Base-by-base conservation (phyloP, 306 rosid species). In the Gillenia trifoliata region DNA sequence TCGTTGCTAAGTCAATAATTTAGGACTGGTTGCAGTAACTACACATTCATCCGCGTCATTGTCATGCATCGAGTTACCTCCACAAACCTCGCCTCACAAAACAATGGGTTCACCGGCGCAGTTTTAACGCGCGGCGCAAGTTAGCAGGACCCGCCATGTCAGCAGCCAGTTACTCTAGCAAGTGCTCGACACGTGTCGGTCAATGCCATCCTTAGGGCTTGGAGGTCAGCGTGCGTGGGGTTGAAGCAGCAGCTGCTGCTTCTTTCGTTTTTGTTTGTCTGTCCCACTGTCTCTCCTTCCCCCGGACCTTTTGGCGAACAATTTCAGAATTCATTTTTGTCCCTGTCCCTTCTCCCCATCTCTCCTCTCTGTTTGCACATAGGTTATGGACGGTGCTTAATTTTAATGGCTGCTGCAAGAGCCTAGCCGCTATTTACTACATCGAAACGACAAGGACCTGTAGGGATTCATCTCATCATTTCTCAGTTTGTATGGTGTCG, bases 381-480 rank as follows among this genome's bases (percentile, higher is more conserved):
- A 22, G 13, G 25, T 50, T 19, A 50, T 19, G 26, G 34, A 50
- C 33, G 80, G 64, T 28, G 25, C 68, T 79, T 43, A 43, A 45
- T 71, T 41, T 84, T 28, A 79, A 80, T 82, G 89, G 88, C 82
- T 82, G 75, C 85, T 75, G 70, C 84, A 66, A 80, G 83, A 88
- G 93, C 88, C 91, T 89, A 88, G 85, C 96, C 90, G 88, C 88
- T 85, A 47, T 82, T 82, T 26, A 57, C 77, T 62, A n/a, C n/a
- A 70, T 4, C 16, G 22, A 40, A 41, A 36, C 77, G 15, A 34
- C 43, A 8, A 20, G 31, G 19, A 60, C 77, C 71, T 56, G 94
- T 83, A n/a, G n/a, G 77, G 85, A 86, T 80, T 45, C 77, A 45
- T 45, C 75, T 8, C 54, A 8, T 62, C 66, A 31, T 22, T 31